A percentile compares a stretch with the other conserved stretches of the same genome.
Conservation (phyloP, 768 basidiomycete species). For the Xerocomellus chrysenteron region DNA sequence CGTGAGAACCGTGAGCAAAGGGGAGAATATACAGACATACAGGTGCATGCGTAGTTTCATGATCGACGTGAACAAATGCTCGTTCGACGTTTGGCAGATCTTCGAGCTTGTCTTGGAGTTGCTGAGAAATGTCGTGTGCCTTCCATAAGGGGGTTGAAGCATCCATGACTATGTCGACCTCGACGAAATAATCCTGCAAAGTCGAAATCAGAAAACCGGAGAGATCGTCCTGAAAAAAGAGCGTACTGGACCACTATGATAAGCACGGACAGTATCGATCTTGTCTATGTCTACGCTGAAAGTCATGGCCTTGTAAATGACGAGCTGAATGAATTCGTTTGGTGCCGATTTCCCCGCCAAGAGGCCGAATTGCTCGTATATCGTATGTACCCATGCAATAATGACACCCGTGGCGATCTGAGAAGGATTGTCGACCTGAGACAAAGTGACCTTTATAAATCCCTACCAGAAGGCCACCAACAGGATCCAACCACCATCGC, state of each 20-base stretch:
- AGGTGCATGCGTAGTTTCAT: constrained; percentile 82
- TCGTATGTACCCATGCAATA: constrained; percentile 69
- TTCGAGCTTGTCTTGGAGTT: constrained; percentile 87
- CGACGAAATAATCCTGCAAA: constrained; percentile 82
- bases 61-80: constrained; percentile 94
- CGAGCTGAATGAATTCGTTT: constrained; percentile 83
- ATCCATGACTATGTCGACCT: constrained; percentile 93
- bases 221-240: background rate
- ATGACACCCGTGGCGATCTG: constrained; percentile 83
- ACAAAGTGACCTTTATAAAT: constrained; percentile 1
- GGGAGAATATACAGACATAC: constrained; percentile 33
- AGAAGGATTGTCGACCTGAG: background rate
- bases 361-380: constrained; percentile 79
- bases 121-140: constrained; percentile 83
- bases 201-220: background rate
- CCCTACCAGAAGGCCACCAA: constrained; percentile 72
- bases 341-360: constrained; percentile 93
- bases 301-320: constrained; percentile 88
- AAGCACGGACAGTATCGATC: constrained; percentile 90
- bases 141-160: constrained; percentile 86
- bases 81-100: constrained; percentile 86
- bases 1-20: background rate
- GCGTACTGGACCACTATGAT: constrained; percentile 80
- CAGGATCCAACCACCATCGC: constrained; percentile 81
- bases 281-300: constrained; percentile 85